Evolutionary conservation across 177 flowering plant species (phyloP), one percentile per base, ranked within the genome.

Genomic region (Vitis hybrid): DNA sequence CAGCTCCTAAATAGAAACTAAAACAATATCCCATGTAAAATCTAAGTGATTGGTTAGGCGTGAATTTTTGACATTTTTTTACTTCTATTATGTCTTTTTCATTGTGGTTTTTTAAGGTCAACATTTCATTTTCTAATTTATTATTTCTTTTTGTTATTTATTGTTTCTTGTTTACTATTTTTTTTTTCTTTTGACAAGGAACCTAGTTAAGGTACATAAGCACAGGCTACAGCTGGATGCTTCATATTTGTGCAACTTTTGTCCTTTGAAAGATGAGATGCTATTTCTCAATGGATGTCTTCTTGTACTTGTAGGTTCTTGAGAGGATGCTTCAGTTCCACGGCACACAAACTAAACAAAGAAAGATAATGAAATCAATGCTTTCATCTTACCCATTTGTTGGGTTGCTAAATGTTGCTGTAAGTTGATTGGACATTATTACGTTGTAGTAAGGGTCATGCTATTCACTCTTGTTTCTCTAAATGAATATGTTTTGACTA

Each of bases 351-450:
- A n/a, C 29, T 31, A 70, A 59, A 29, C 58, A 57, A 70, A 78
- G 70, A 63, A 83, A 69, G 78, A 86, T 66, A 79, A 61, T 82
- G 18, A 78, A 69, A 60, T 62, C 56, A 4, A 33, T 83, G 58
- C 83, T 87, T 58, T 73, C 84, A 51, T 70, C 77, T 7, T 79
- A 77, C 66, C 99, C 99, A 20, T 87, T 75, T 66, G 48, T 80
- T 71, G 97, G 89, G 67, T 70, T 95, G 68, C 85, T 95, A 15
- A 80, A 90, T 82, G 83, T 90, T 60, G 97, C 98, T 79, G 99
- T 95, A 86, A 91, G 98, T 87, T 52, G 29, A 56, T 13, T 62
- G 18, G 45, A 39, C 8, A 39, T 39, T 39, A 4, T 62, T 53
- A 10, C 58, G 33, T 62, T 50, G 10, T 60, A 65, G 11, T 70